These are phyloP conservation scores for Nigrospora osmanthi DNA, from an alignment of 2,329 filamentous ascomycete species.

Conservation along the genomic window DNA sequence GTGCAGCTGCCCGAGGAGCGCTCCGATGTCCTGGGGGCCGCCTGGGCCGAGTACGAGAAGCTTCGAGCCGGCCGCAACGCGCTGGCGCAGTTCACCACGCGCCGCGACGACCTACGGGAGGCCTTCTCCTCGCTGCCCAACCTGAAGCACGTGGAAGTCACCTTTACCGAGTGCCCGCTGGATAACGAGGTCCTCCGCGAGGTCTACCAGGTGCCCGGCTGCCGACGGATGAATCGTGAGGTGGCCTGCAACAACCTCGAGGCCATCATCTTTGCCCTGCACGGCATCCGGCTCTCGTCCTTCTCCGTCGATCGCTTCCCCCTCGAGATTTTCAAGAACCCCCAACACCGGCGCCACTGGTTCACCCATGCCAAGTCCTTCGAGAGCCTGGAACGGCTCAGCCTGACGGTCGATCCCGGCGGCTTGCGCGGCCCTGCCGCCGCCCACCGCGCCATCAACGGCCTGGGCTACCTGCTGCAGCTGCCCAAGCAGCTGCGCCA, in stretches of 20 bases:
- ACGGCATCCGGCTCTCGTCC: conserved; percentile 25
- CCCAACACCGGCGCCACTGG: conserved; percentile 30
- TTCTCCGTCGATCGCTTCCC: conserved; percentile 35
- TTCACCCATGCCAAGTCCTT: conserved; percentile 32
- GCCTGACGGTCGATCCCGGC: conserved; percentile 31
- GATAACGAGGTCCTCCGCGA: conserved; percentile 27
- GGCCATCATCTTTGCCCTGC: conserved; percentile 28
- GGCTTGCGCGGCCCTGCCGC: conserved; percentile 25
- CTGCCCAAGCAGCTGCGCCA: conserved; percentile 26
- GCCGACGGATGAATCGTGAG: conserved; percentile 28
- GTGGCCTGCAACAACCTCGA: conserved; percentile 30
- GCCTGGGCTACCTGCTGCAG: conserved; percentile 32
- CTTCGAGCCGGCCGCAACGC: conserved; percentile 23
- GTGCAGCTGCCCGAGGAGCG: conserved; percentile 27
- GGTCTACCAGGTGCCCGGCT: conserved; percentile 28
- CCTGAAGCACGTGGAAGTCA: conserved; percentile 29
- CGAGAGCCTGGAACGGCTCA: conserved; percentile 27
- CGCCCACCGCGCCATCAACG: conserved; percentile 31
- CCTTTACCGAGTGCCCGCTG: conserved; percentile 31
- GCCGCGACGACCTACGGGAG: conserved; percentile 26
- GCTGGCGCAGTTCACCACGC: conserved; percentile 26
- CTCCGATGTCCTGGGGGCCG: conserved; percentile 22
- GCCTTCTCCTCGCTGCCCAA: conserved; percentile 30
- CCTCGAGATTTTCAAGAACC: conserved; percentile 30
- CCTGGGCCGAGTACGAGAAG: conserved; percentile 28